phyloP scores from a whole-genome alignment of 2,329 filamentous ascomycete genomes.

The Bertia moriformis region DNA sequence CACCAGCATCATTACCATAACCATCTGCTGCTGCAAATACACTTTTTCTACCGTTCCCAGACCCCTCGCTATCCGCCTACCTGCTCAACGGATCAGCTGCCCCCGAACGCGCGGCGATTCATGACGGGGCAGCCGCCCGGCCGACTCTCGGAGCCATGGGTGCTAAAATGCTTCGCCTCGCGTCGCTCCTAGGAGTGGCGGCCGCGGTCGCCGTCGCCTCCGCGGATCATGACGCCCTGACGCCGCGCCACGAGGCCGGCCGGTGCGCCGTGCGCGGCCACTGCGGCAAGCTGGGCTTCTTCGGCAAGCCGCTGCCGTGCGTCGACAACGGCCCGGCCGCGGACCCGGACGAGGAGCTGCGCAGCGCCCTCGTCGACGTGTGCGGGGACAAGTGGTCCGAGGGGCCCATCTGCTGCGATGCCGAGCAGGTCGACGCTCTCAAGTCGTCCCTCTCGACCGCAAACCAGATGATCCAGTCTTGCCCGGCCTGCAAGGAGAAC shows the following conservation, averaged over 20 bases:
- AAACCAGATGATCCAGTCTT: constrained; percentile 78
- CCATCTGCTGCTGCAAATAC: too few species aligned
- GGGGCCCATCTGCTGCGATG: constrained; percentile 70
- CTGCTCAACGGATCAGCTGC: too few species aligned
- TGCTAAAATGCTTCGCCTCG: not conserved
- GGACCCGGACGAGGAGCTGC: constrained; percentile 56
- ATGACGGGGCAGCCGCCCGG: too few species aligned
- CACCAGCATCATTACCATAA: too few species aligned
- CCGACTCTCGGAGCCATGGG: too few species aligned
- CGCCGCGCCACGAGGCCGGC: constrained; percentile 63
- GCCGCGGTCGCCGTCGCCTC: not conserved
- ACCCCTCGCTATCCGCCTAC: too few species aligned
- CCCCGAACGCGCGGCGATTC: too few species aligned
- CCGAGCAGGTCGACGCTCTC: constrained; percentile 68
- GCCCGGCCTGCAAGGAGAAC: constrained; percentile 93
- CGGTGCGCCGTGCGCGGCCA: constrained; percentile 82
- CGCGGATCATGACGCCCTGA: constrained; percentile 7
- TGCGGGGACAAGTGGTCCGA: constrained; percentile 79
- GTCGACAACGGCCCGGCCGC: constrained; percentile 76
- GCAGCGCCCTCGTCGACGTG: constrained; percentile 66
- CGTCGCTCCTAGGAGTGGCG: not conserved
- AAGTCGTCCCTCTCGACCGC: constrained; percentile 75
- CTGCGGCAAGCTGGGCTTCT: constrained; percentile 81
- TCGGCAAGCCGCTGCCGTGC: constrained; percentile 79
- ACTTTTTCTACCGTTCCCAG: too few species aligned